phyloP scores from a whole-genome alignment of 108 stramenopile species.

The Fragilaria crotonensis region DNA sequence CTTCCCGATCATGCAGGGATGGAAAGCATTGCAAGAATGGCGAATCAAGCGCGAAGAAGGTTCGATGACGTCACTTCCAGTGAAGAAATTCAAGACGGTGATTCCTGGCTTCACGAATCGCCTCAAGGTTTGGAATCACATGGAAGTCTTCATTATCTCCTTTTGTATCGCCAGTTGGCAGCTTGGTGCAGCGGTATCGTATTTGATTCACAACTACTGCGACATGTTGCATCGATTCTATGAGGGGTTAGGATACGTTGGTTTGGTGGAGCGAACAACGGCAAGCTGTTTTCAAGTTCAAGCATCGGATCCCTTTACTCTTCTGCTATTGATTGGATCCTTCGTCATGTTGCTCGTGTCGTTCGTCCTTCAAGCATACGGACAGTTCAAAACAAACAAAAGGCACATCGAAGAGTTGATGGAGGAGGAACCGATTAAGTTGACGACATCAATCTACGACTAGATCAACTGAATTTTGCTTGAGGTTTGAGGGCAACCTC shows the following conservation, averaged over 20 bases:
- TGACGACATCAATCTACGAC: no score
- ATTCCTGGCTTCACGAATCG: constrained; percentile 23
- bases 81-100: background rate
- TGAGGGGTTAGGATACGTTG: constrained; percentile 18
- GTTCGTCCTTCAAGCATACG: constrained; percentile 22
- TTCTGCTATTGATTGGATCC: constrained; percentile 18
- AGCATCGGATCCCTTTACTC: constrained; percentile 17
- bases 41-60: constrained; percentile 9
- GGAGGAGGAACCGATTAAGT: background rate
- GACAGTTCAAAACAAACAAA: constrained; percentile 30
- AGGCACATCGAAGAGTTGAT: background rate
- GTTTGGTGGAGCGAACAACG: constrained; percentile 9
- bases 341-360: constrained; percentile 22
- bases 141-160: constrained; percentile 64
- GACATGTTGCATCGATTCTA: constrained; percentile 19
- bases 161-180: constrained; percentile 66
- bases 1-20: constrained; percentile 14
- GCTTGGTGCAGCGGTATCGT: constrained; percentile 49
- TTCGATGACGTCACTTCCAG: background rate
- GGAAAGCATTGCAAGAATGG: constrained; percentile 15
- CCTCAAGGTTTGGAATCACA: constrained; percentile 58
- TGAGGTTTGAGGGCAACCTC: no score
- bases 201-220: constrained; percentile 58
- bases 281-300: constrained; percentile 29
- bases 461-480: no score